phyloP scores from a whole-genome alignment of 2,329 filamentous ascomycete species.

The Monilinia vaccinii-corymbosi region DNA sequence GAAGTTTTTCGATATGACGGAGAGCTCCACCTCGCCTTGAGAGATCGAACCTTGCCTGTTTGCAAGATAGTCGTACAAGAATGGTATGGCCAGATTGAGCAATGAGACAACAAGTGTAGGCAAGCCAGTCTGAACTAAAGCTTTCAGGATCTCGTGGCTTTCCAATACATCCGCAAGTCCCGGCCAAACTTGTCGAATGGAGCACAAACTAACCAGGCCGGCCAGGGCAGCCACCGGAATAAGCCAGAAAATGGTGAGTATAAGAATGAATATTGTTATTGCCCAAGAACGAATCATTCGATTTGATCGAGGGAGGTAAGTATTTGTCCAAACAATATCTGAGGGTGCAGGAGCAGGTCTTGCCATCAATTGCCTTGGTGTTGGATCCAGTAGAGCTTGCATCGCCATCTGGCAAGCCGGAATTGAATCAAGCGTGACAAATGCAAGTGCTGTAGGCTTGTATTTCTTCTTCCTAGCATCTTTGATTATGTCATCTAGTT shows the following conservation, averaged over 20 bases:
- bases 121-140: conserved; percentile 77
- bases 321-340: conserved; percentile 94
- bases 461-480: conserved; percentile 67
- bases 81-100: conserved; percentile 83
- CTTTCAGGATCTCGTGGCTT: conserved; percentile 58
- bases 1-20: conserved; percentile 95
- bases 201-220: conserved; percentile 69
- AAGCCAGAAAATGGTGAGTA: conserved; percentile 85
- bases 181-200: conserved; percentile 65
- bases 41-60: conserved; percentile 93
- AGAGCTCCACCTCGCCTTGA: conserved; percentile 87
- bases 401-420: conserved; percentile 91
- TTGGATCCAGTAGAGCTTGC: conserved; percentile 85
- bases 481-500: conserved; percentile 66
- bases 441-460: conserved; percentile 71
- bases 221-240: conserved; percentile 72
- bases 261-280: conserved; percentile 72
- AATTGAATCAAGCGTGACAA: conserved; percentile 96
- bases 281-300: conserved; percentile 74
- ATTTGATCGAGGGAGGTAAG: conserved; percentile 65
- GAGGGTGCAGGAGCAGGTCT: conserved; percentile 80
- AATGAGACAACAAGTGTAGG: conserved; percentile 80
- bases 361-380: conserved; percentile 75
- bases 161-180: conserved; percentile 58
- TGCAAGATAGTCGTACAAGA: conserved; percentile 87